Base-by-base conservation (phyloP, 2,329 filamentous ascomycete species). In the Ophiobolus disseminans region DNA sequence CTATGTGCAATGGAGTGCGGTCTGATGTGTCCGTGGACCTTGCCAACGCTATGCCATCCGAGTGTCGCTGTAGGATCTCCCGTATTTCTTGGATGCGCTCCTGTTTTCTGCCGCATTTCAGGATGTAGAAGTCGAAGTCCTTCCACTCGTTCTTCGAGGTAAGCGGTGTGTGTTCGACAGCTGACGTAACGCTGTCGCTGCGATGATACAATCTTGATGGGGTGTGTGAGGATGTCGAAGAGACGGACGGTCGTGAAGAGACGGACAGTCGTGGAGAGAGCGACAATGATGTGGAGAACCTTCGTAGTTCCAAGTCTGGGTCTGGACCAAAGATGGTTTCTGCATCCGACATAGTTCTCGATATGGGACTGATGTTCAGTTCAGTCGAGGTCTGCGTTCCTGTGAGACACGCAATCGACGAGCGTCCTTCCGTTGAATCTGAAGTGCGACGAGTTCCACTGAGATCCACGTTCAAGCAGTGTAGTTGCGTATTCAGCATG, bases 1-100 rank as follows among this genome's bases (percentile, higher is more conserved):
- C 58, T 5, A 50, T 21, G 21, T 57, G 57, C 3, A 63, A 44
- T 10, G 60, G 60, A 13, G 48, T 57, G 21, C 60, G 40, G 32
- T 52, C 30, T 3, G 38, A 50, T 9, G 38, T 38, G 20, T 60
- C 58, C 0, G 13, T 52, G 0, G 48, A 56, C 13, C 55, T 59
- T 7, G 32, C 55, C 2, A 61, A 53, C 2, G 9, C 7, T 2
- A 28, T 31, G 16, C 46, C 46, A 13, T 50, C 32, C 9, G 49
- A 21, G 17, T 55, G 50, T 23, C 48, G 35, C 16, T 59, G 28
- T 16, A 63, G 13, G 9, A 46, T 21, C 2, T 22, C 13, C 2
- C 20, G 34, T 13, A 60, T 50, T 0, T 48, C 23, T 31, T 35
- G 19, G 5, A 57, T 28, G 2, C 47, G 44, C 16, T 32, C 23